Conservation (phyloP, 1,139 yeast species). For the Sugiyamaella grinbergsii region DNA sequence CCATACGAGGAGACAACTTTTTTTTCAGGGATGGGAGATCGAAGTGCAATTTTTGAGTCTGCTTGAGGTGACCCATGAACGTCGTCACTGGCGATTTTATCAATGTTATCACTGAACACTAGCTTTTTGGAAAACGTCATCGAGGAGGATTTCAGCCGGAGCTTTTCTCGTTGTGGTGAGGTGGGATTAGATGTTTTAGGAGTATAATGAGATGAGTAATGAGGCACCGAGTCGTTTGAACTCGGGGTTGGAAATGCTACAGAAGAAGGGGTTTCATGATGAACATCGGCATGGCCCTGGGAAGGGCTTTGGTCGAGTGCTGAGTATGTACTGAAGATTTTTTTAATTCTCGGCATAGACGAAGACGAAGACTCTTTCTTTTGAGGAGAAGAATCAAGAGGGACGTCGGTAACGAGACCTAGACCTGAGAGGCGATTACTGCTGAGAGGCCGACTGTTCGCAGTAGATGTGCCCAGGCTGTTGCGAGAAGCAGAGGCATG, state of each 20-base stretch:
- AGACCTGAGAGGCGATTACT: constrained; percentile 9
- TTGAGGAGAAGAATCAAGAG: constrained; percentile 6
- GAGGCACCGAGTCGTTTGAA: not conserved
- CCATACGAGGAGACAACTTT: constrained; percentile 3
- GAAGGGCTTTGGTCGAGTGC: constrained; percentile 6
- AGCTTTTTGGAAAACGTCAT: constrained; percentile 32
- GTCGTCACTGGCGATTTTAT: constrained; percentile 17
- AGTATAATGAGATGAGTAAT: constrained; percentile 1
- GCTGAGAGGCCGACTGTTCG: no score
- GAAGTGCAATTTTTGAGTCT: constrained; percentile 3
- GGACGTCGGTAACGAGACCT: constrained; percentile 11
- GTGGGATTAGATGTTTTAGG: not conserved
- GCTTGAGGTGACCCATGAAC: no score
- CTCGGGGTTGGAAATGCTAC: not conserved
- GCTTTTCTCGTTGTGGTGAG: constrained; percentile 1
- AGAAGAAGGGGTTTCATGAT: constrained; percentile 3
- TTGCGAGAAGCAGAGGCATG: not conserved
- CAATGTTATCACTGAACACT: constrained; percentile 25
- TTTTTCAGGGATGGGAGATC: constrained; percentile 9
- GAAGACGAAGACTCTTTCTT: constrained; percentile 3
- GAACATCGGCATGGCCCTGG: not conserved
- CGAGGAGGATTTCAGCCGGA: constrained; percentile 28
- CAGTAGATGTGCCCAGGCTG: no score
- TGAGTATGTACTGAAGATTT: constrained; percentile 6
- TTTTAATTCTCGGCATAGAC: constrained; percentile 10